These are phyloP conservation scores for Cronartium ribicola DNA, from an alignment of 1,284 basidiomycete species.

Conservation along the genomic window DNA sequence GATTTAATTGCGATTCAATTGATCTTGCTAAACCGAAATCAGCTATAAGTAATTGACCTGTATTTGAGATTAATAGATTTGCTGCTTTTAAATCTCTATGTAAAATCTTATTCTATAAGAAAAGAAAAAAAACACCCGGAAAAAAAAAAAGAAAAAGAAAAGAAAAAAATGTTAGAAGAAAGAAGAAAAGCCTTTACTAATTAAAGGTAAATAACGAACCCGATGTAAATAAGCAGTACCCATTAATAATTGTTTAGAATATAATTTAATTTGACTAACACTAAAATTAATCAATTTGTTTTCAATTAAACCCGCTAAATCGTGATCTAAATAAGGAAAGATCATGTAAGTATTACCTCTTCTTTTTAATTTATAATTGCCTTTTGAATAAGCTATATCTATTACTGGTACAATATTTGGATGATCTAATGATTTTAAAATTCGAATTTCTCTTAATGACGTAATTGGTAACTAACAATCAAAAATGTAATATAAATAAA, in stretches of 20 bases:
- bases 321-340: conserved; percentile 99
- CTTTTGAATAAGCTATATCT: conserved; percentile 70
- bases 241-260: conserved; percentile 89
- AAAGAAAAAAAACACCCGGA: conserved; percentile 34
- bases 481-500: neutral
- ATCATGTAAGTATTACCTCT: conserved; percentile 83
- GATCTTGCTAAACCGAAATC: conserved; percentile 90
- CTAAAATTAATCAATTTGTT: conserved; percentile 61
- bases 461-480: conserved; percentile 68
- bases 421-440: conserved; percentile 83
- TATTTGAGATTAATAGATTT: conserved; percentile 87
- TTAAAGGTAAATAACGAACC: conserved; percentile 55
- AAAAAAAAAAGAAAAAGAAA: conserved; percentile 16
- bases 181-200: neutral
- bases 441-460: conserved; percentile 95
- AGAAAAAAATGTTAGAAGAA: conserved; percentile 2
- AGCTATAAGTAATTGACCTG: conserved; percentile 77
- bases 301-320: conserved; percentile 87
- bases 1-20: conserved; percentile 47
- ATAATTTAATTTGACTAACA: conserved; percentile 72
- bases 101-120: conserved; percentile 76
- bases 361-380: conserved; percentile 52
- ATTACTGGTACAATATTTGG: conserved; percentile 78
- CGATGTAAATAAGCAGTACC: conserved; percentile 93
- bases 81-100: conserved; percentile 99